Base-by-base conservation (phyloP, 129 eudicot genomes). In the Scalesia atractyloides region DNA sequence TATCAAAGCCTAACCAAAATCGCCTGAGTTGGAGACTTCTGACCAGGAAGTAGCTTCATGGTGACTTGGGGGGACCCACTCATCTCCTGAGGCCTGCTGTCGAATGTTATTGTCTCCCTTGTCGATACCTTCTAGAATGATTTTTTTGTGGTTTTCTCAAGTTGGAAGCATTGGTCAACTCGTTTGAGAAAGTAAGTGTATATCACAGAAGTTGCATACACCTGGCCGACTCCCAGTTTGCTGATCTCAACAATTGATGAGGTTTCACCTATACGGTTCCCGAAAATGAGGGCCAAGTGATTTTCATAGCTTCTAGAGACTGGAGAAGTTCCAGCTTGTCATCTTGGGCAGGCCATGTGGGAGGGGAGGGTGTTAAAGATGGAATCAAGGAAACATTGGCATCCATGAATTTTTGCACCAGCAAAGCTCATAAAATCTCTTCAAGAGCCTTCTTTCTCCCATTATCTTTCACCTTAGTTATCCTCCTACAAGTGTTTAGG, bases 351-450 rank as follows among this genome's bases (percentile, higher is more conserved):
- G 92, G 89, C 94, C 86, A 86, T 48, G 85, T 69, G 5, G 90
- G 64, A 30, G 92, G 67, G 9, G 92, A 74, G 5, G 92, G 82
- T 16, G 86, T 46, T 20, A 94, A 82, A 6, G 97, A 66, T 19
- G 99, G 97, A 61, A 90, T 22, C 62, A 95, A 69, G 43, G 94
- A 75, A 52, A 95, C 89, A 51, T 87, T 74, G 14, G 96, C 96
- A 76, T 95, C 94, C 96, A 95, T 86, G 84, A 95, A 95, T 69
- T 88, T 95, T 50, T 95, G 94, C 41, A 95, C 97, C 53, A 95
- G 89, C 79, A 90, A 81, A 10, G 99, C 92, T 22, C 90, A 95
- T 54, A 90, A 69, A 30, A 95, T 95, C 78, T 95, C 99, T 79
- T 95, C 94, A 22, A 95, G 75, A 7, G 91, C 80, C 80, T 22